These are phyloP conservation scores for Lathyrus aphaca DNA, from an alignment of 306 rosid genomes.

Conservation along the genomic window DNA sequence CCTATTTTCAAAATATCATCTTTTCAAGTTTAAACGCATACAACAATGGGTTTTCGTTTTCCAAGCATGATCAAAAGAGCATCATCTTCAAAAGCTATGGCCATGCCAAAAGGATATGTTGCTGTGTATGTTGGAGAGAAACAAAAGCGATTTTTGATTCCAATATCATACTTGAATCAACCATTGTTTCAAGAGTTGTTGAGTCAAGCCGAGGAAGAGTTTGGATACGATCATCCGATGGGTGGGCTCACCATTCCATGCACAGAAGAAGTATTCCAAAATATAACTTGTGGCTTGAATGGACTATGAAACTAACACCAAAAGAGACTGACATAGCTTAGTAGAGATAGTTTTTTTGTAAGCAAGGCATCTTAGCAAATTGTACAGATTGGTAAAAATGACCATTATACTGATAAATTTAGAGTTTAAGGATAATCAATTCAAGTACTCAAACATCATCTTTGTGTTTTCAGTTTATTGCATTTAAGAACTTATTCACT, in stretches of 20 bases:
- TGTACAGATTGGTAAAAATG: no score
- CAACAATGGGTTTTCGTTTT: constrained; percentile 11
- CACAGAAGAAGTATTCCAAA: neutral
- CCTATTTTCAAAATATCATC: neutral
- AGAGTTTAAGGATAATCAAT: no score
- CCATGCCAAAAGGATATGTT: constrained; percentile 53
- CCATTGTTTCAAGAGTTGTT: constrained; percentile 42
- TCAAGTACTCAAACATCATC: no score
- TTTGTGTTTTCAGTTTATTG: no score
- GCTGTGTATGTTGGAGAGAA: constrained; percentile 48
- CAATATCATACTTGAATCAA: constrained; percentile 42
- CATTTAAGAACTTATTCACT: no score
- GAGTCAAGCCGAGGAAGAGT: constrained; percentile 24
- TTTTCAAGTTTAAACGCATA: neutral
- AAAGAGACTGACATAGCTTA: no score
- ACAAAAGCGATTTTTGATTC: constrained; percentile 49
- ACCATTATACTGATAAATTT: no score
- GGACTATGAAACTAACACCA: no score
- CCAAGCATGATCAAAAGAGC: constrained; percentile 30
- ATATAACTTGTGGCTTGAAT: no score
- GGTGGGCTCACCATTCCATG: constrained; percentile 52
- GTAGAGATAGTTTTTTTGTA: no score
- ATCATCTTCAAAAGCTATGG: constrained; percentile 28
- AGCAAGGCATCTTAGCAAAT: no score
- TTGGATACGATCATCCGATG: constrained; percentile 47